Evolutionary conservation across 345 rosid species (phyloP), one percentile per base, ranked within the genome.

Genomic region (Schrenkiella parvula): DNA sequence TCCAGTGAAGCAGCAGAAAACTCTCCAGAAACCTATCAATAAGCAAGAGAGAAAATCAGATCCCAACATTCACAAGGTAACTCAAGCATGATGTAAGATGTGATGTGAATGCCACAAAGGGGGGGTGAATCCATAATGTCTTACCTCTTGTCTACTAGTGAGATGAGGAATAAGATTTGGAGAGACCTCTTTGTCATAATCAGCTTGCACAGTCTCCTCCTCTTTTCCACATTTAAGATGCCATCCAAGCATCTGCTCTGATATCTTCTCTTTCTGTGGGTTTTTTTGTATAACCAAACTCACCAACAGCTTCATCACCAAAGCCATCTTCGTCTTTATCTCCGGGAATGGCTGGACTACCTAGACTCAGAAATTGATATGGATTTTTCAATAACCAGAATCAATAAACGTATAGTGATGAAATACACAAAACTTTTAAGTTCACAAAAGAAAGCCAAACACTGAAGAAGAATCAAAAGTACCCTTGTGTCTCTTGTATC

Each of bases 171-270:
- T 84, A 75, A 83, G 88, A 74, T 82, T 88, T 70, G 81, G 93
- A 66, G 93, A 84, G 63, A 87, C 90, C 76, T 89, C 96, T 70
- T 85, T 89, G 67, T 95, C 99, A 80, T 86, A 91, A 76, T 72
- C 89, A 0, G 96, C 87, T 43, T 86, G 84, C 31, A 86, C 82
- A 71, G 60, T 81, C 55, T 86, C 96, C 76, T 87, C 91, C 51
- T 84, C 85, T 66, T 83, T 88, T 51, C 95, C 89, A 55, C 89
- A 81, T 19, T 77, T 79, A 84, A 86, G 84, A 59, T 86, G 88
- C 99, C 99, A 95, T 74, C 98, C 84, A 80, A 91, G 78, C 93
- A 87, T 87, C 69, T 88, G 88, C 69, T 89, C 93, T 1, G 93
- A 74, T 79, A 80, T 78, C 66, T 87, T 89, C 56, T 84, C 87